Evolutionary conservation across 2,329 filamentous ascomycete species (phyloP).

Genomic region (Phoma sp.): DNA sequence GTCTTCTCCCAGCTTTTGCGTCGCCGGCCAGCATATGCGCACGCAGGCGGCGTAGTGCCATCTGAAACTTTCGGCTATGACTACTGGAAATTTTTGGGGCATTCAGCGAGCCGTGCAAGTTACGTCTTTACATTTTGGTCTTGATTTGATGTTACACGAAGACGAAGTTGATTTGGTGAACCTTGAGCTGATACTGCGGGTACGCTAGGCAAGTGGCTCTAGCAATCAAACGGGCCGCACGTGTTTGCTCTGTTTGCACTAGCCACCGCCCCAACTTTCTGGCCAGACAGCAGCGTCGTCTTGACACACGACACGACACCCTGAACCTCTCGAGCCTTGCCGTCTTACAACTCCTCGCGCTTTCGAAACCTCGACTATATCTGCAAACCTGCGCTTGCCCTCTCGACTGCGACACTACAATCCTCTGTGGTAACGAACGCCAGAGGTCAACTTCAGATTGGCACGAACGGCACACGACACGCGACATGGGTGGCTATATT

Average conservation of each 20-base stretch:
- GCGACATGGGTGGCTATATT: slow-evolving; percentile 43
- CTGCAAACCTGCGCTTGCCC: neutral
- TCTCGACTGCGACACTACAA: neutral
- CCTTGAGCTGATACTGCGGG: neutral
- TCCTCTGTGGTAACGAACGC: slow-evolving; percentile 19
- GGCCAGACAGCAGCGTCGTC: slow-evolving; percentile 29
- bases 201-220: neutral
- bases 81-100: too few species aligned
- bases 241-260: slow-evolving; percentile 36
- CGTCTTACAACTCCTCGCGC: neutral
- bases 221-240: too few species aligned
- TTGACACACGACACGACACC: slow-evolving; percentile 19
- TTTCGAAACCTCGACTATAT: neutral
- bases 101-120: too few species aligned
- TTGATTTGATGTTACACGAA: too few species aligned
- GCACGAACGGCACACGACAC: slow-evolving; percentile 18
- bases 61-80: too few species aligned
- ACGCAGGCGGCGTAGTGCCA: too few species aligned
- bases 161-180: neutral
- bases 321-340: neutral
- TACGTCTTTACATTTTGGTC: too few species aligned
- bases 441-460: slow-evolving; percentile 20
- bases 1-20: too few species aligned
- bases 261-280: slow-evolving; percentile 28
- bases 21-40: too few species aligned